A percentile compares a stretch with the other conserved stretches of the same genome.
Evolutionary conservation across 169 alveolate genomes (phyloP).

Genomic region (Theileria annulata): DNA sequence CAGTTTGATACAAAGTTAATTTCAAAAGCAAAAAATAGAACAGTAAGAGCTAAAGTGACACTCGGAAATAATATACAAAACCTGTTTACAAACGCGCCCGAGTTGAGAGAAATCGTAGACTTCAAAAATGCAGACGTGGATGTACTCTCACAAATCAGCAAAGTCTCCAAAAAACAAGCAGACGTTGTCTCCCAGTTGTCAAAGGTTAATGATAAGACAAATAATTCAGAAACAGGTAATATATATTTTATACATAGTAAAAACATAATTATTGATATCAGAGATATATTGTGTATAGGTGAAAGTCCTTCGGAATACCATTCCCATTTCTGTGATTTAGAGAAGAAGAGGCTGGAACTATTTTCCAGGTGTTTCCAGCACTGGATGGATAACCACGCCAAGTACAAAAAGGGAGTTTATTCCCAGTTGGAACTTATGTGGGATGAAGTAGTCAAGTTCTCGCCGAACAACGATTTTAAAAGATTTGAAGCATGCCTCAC

Average conservation of each 20-base stretch:
- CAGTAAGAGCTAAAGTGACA: slow-evolving; percentile 51
- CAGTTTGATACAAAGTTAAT: slow-evolving; percentile 17
- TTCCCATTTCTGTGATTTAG: slow-evolving; percentile 33
- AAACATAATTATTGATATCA: neutral
- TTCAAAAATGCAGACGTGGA: slow-evolving; percentile 21
- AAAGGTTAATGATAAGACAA: neutral
- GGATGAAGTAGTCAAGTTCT: slow-evolving; percentile 44
- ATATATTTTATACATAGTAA: neutral
- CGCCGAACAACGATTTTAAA: slow-evolving; percentile 47
- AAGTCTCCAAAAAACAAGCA: slow-evolving; percentile 15
- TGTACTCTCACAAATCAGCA: slow-evolving; percentile 2
- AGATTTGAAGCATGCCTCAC: slow-evolving; percentile 32
- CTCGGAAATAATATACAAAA: slow-evolving; percentile 50
- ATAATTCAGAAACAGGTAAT: neutral
- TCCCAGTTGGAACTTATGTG: slow-evolving; percentile 29
- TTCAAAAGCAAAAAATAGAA: slow-evolving; percentile 51
- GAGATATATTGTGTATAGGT: neutral
- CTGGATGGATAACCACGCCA: slow-evolving; percentile 49
- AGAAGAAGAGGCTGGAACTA: slow-evolving; percentile 34
- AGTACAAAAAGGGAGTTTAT: slow-evolving; percentile 41
- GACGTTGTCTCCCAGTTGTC: neutral
- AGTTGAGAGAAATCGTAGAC: slow-evolving; percentile 35
- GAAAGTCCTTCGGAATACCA: slow-evolving; percentile 39
- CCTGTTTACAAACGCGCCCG: slow-evolving; percentile 61
- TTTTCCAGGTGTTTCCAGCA: slow-evolving; percentile 49